These are phyloP conservation scores for Pisolithus tinctorius DNA, from an alignment of 768 basidiomycete genomes.

Conservation along the genomic window DNA sequence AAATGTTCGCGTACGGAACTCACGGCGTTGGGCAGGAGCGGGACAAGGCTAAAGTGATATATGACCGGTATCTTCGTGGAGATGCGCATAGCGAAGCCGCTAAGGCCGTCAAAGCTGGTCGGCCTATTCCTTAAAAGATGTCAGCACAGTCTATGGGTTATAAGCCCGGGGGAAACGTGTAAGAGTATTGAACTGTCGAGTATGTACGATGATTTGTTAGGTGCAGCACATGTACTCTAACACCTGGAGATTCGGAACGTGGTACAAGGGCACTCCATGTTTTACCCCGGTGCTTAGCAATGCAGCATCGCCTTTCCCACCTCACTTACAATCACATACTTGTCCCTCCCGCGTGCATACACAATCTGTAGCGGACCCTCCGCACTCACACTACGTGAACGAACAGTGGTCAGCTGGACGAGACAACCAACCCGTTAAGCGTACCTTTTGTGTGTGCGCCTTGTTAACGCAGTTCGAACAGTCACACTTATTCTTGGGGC, in stretches of 20 bases:
- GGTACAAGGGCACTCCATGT: neutral
- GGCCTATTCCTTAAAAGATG: constrained; percentile 27
- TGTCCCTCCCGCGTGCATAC: constrained; percentile 9
- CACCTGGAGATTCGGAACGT: too few species aligned
- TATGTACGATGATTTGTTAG: neutral
- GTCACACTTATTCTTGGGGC: constrained; percentile 24
- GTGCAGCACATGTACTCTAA: too few species aligned
- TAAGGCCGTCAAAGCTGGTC: constrained; percentile 42
- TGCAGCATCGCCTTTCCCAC: neutral
- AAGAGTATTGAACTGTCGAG: neutral
- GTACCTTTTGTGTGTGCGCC: constrained; percentile 18
- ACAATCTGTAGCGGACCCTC: constrained; percentile 14
- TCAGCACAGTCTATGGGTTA: neutral
- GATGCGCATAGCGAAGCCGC: constrained; percentile 50
- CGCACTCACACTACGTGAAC: constrained; percentile 14
- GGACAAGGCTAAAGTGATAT: constrained; percentile 42
- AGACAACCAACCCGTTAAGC: neutral
- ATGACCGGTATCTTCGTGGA: constrained; percentile 49
- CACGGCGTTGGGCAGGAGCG: constrained; percentile 20
- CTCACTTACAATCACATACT: constrained; percentile 12
- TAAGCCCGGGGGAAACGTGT: neutral
- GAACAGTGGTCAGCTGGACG: neutral
- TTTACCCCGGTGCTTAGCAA: neutral
- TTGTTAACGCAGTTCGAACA: constrained; percentile 27
- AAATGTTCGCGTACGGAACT: neutral